Evolutionary conservation across 176 grass and related monocot species (phyloP).

Genomic region (Cenchrus fungigraminus): DNA sequence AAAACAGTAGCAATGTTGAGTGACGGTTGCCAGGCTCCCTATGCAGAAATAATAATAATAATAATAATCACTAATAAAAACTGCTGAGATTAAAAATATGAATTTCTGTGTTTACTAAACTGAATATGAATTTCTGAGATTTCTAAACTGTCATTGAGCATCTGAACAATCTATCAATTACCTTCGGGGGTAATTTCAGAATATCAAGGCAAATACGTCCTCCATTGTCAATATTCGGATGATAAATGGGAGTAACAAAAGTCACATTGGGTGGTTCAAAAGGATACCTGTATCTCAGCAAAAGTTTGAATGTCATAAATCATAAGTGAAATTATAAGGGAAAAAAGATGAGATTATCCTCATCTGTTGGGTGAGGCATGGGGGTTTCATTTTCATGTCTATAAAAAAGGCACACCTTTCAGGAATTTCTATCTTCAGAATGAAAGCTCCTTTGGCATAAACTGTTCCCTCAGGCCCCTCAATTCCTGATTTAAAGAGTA

Average conservation of each 20-base stretch:
- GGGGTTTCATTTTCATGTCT: neutral
- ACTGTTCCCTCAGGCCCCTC: slow-evolving; percentile 73
- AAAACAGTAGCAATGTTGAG: slow-evolving; percentile 86
- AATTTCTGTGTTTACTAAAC: neutral
- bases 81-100: slow-evolving; percentile 19
- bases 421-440: slow-evolving; percentile 88
- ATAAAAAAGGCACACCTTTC: slow-evolving; percentile 58
- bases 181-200: slow-evolving; percentile 96
- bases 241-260: slow-evolving; percentile 90
- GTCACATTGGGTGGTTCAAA: slow-evolving; percentile 91
- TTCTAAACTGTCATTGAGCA: slow-evolving; percentile 1
- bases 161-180: slow-evolving; percentile 22
- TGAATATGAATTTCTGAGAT: neutral
- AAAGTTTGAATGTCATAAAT: slow-evolving; percentile 26
- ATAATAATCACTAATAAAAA: slow-evolving; percentile 30
- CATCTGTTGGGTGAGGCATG: neutral
- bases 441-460: slow-evolving; percentile 79
- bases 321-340: slow-evolving; percentile 24
- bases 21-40: slow-evolving; percentile 92
- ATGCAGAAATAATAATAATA: slow-evolving; percentile 7
- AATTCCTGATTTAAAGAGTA: slow-evolving; percentile 47
- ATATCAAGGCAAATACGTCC: slow-evolving; percentile 96
- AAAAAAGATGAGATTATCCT: neutral
- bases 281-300: slow-evolving; percentile 72
- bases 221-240: slow-evolving; percentile 97